These are phyloP conservation scores for Talaromyces sp. DNA, from an alignment of 2,329 filamentous ascomycete species.

Conservation along the genomic window DNA sequence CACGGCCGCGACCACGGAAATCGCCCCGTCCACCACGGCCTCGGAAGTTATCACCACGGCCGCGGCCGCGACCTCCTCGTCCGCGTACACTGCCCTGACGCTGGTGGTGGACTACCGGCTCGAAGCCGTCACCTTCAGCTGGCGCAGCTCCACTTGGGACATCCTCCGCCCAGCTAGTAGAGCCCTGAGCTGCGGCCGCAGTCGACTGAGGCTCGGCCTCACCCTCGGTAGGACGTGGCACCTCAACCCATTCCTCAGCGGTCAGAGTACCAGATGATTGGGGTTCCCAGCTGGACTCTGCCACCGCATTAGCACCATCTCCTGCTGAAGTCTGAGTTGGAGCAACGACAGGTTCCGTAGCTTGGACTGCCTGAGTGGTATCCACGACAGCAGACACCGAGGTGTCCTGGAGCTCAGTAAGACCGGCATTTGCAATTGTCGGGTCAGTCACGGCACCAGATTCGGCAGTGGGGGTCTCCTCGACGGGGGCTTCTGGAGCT, in stretches of 20 bases:
- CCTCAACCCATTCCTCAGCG: slow-evolving; percentile 68
- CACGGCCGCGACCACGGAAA: slow-evolving; percentile 12
- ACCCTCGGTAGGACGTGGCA: slow-evolving; percentile 68
- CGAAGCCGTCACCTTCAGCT: slow-evolving; percentile 32
- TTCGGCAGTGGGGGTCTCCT: slow-evolving; percentile 40
- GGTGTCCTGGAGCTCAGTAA: slow-evolving; percentile 53
- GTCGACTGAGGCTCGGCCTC: slow-evolving; percentile 61
- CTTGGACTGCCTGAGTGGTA: slow-evolving; percentile 33
- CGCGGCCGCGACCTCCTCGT: slow-evolving; percentile 28
- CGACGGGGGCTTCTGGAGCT: slow-evolving; percentile 38
- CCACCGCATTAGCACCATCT: slow-evolving; percentile 43
- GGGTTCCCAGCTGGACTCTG: slow-evolving; percentile 53
- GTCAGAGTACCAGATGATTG: slow-evolving; percentile 46
- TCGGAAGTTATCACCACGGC: slow-evolving; percentile 35
- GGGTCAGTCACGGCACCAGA: slow-evolving; percentile 44
- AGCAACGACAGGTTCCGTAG: slow-evolving; percentile 24
- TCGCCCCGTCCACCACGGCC: slow-evolving; percentile 31
- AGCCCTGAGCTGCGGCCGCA: slow-evolving; percentile 51
- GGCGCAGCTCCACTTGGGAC: slow-evolving; percentile 51
- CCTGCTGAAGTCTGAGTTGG: slow-evolving; percentile 39
- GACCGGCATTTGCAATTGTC: slow-evolving; percentile 55
- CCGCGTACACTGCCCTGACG: slow-evolving; percentile 33
- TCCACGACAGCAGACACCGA: slow-evolving; percentile 53
- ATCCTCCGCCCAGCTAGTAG: slow-evolving; percentile 78
- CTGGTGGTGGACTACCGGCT: slow-evolving; percentile 31